Evolutionary conservation across 441 rosid genomes (phyloP), one percentile per base, ranked within the genome.

Genomic region (Adansonia gregorii): DNA sequence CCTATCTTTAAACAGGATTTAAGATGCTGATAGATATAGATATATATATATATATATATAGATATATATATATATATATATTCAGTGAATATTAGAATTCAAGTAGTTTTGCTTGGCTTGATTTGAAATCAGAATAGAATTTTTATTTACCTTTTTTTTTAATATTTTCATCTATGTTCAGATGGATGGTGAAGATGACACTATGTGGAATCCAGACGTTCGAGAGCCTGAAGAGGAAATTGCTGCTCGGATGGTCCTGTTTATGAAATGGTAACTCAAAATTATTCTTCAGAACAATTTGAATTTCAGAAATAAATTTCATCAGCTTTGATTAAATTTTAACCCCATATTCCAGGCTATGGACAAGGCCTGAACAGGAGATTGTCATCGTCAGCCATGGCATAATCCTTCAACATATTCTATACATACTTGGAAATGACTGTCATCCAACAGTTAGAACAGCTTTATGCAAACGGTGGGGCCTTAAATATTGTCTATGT

Each of bases 171-270:
- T 51, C 8, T 14, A 60, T 46, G 77, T 46, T 74, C 59, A 77
- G 79, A 77, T 77, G 75, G 69, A 77, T 12, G 68, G 79, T 10
- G 79, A 77, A 48, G 69, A 77, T 5, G 79, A 77, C 59, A 69
- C 9, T 10, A 8, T 77, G 45, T 77, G 79, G 79, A 77, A 58
- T 46, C 75, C 79, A 0, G 39, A 76, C 35, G 39, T 68, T 45
- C 72, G 79, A 58, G 79, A 76, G 48, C 4, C 79, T 2, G 79
- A 77, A 1, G 79, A 77, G 22, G 75, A 77, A 58, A 17, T 77
- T 19, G 17, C 74, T 15, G 69, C 35, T 0, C 39, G 75, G 17
- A 72, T 63, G 52, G 17, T 11, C 31, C 52, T 46, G 58, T 61
- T 77, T 15, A 77, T 68, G 68, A 59, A 69, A 69, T 77, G 79